Percentiles rank a stretch among this genome's conserved stretches.
phyloP scores from a whole-genome alignment of 108 stramenopile species.

The Nitzschia palea region DNA sequence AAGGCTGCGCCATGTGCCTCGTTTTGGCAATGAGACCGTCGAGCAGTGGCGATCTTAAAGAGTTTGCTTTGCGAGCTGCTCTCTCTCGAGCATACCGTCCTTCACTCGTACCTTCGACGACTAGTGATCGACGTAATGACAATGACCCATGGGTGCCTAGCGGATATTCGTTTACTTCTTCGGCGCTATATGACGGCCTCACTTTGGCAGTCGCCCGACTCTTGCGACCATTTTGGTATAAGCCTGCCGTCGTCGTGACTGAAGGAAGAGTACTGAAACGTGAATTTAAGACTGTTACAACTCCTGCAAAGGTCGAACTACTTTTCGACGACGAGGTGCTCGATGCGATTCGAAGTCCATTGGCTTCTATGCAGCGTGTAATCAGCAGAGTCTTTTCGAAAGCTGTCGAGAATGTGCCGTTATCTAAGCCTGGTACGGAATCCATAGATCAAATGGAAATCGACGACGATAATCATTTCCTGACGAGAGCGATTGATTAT shows the following conservation, averaged over 20 bases:
- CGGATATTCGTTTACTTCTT: conserved; percentile 69
- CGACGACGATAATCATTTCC: conserved; percentile 43
- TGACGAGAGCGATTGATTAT: conserved; percentile 57
- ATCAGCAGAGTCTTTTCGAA: conserved; percentile 59
- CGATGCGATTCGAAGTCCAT: conserved; percentile 56
- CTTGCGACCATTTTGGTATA: conserved; percentile 87
- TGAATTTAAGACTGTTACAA: conserved; percentile 14
- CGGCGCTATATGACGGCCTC: conserved; percentile 73
- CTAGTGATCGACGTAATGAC: neutral
- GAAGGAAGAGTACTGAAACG: conserved; percentile 61
- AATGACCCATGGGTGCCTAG: conserved; percentile 44
- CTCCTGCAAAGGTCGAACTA: conserved; percentile 85
- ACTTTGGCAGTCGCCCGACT: conserved; percentile 62
- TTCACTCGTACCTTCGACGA: conserved; percentile 10
- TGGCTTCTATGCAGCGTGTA: conserved; percentile 48
- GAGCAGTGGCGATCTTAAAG: conserved; percentile 39
- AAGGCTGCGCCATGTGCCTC: conserved; percentile 85
- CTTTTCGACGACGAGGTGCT: conserved; percentile 65
- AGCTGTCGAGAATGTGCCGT: conserved; percentile 64
- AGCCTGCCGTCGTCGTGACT: conserved; percentile 82
- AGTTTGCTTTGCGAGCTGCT: conserved; percentile 48
- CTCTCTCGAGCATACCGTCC: conserved; percentile 26
- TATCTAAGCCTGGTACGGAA: conserved; percentile 16
- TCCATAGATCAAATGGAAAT: conserved; percentile 55
- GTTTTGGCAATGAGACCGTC: conserved; percentile 54